Base-by-base conservation (phyloP, 768 basidiomycete species). In the Suillus clintonianus region DNA sequence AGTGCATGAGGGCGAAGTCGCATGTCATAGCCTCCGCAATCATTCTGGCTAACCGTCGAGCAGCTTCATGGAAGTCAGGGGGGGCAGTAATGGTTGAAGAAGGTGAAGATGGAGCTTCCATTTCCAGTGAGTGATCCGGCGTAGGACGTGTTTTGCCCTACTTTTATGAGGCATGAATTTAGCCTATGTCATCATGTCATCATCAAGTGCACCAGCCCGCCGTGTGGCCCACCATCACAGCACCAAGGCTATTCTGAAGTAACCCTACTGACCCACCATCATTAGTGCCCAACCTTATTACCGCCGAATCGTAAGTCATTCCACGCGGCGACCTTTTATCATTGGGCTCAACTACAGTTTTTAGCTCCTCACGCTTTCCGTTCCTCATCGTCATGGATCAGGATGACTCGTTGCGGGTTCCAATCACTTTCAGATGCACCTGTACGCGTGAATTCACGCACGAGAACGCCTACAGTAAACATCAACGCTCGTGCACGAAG, bases 71-170 rank as follows among this genome's bases (percentile, higher is more conserved):
- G 5, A 0, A 19, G 19, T 34, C 32, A 30, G 51, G 51, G 4
- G 30, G 32, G 32, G 32, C 32, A 53, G 51, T 53, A 1, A 53
- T 53, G 5, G 32, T 53, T 2, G 51, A 53, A 0, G 32, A 53
- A n/a, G 51, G 51, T 53, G 51, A 53, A n/a, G 32, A 53, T 34
- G 51, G 51, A 6, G 51, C 11, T 53, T 53, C 51, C 51, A 53
- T 53, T 53, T 0, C 24, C 47, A 27, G 22, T 48, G 5, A 0
- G 6, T 13, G 10, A 6, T 53, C 19, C 4, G 2, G 19, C 6
- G 19, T 6, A 30, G 9, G 27, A 27, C 5, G 7, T 6, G 2
- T 17, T 17, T 19, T 32, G 34, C 30, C 5, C 30, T 32, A 2
- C 51, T 53, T 32, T 32, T 32, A 53, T 51, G 17, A 19, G 3